These are phyloP conservation scores for Hansenula lynferdii DNA, from an alignment of 1,139 yeast genomes.

Conservation along the genomic window DNA sequence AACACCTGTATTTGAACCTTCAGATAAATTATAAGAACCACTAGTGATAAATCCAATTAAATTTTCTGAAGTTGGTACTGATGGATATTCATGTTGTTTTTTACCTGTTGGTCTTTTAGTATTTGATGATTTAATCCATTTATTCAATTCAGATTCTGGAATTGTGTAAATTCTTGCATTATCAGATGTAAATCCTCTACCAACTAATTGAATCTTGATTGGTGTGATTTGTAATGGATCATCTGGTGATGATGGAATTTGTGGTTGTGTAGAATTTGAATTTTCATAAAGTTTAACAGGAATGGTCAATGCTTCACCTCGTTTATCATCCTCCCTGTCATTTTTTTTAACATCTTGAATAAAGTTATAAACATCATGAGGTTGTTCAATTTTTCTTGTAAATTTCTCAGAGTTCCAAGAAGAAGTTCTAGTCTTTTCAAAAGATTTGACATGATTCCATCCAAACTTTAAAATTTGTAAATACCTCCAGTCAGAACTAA, in stretches of 20 bases:
- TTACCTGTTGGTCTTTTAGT: slow-evolving; percentile 24
- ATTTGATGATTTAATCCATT: slow-evolving; percentile 27
- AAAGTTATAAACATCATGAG: slow-evolving; percentile 39
- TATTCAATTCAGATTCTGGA: slow-evolving; percentile 27
- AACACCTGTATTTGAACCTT: slow-evolving; percentile 64
- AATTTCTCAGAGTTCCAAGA: slow-evolving; percentile 30
- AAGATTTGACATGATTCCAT: slow-evolving; percentile 5
- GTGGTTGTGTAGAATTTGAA: slow-evolving; percentile 3
- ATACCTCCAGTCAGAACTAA: slow-evolving; percentile 73
- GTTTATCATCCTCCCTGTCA: slow-evolving; percentile 8
- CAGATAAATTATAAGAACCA: slow-evolving; percentile 62
- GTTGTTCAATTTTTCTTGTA: slow-evolving; percentile 31
- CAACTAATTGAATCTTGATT: slow-evolving; percentile 31
- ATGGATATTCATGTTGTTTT: slow-evolving; percentile 20
- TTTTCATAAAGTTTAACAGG: slow-evolving; percentile 13
- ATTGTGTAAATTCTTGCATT: slow-evolving; percentile 66
- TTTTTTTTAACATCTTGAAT: slow-evolving; percentile 14
- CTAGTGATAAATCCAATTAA: slow-evolving; percentile 78
- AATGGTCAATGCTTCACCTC: slow-evolving; percentile 6
- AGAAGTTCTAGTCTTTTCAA: slow-evolving; percentile 23
- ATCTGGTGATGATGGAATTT: slow-evolving; percentile 1
- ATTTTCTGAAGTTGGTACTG: slow-evolving; percentile 29
- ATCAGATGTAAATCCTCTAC: slow-evolving; percentile 57
- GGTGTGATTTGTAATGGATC: slow-evolving; percentile 35
- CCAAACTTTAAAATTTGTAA: slow-evolving; percentile 37